A percentile compares a stretch with the other conserved stretches of the same genome.
phyloP scores from a whole-genome alignment of 225 moss, liverwort and hornwort genomes.

The Marchantia polymorpha region DNA sequence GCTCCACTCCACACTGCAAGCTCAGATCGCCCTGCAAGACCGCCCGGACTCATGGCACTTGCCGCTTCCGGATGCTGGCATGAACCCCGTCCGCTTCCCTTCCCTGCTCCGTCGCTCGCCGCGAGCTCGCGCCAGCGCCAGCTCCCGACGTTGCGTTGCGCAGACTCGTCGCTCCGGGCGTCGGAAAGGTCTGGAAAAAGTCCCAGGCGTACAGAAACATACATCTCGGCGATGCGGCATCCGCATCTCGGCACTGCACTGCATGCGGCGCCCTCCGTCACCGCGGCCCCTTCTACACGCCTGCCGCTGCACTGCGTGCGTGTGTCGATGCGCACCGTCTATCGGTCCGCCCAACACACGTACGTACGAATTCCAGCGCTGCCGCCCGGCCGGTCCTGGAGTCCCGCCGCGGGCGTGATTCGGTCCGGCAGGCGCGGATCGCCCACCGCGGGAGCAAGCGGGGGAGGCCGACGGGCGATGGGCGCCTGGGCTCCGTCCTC shows the following conservation, averaged over 20 bases:
- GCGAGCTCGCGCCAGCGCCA: too few species aligned
- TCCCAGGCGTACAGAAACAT: not conserved
- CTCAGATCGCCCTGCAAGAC: not conserved
- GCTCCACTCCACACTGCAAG: slow-evolving; percentile 14
- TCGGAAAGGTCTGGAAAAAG: not conserved
- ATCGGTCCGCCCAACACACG: not conserved
- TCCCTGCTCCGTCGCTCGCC: not conserved
- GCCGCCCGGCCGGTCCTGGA: too few species aligned
- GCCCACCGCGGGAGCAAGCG: too few species aligned
- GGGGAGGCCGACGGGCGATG: too few species aligned
- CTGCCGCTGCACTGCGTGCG: not conserved
- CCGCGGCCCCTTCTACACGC: not conserved
- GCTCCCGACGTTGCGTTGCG: not conserved
- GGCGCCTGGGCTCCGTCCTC: not conserved
- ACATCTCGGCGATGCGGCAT: not conserved
- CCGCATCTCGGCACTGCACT: not conserved
- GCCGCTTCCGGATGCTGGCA: not conserved
- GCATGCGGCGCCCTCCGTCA: slow-evolving; percentile 6
- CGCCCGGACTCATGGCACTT: slow-evolving; percentile 1
- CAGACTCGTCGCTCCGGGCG: not conserved
- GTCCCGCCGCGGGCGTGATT: too few species aligned
- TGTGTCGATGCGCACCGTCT: slow-evolving; percentile 1
- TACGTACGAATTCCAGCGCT: not conserved
- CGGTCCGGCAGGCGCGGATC: too few species aligned
- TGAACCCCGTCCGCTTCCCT: not conserved